Conservation (phyloP, 2,329 filamentous ascomycete genomes). For the Fusarium nodosum region DNA sequence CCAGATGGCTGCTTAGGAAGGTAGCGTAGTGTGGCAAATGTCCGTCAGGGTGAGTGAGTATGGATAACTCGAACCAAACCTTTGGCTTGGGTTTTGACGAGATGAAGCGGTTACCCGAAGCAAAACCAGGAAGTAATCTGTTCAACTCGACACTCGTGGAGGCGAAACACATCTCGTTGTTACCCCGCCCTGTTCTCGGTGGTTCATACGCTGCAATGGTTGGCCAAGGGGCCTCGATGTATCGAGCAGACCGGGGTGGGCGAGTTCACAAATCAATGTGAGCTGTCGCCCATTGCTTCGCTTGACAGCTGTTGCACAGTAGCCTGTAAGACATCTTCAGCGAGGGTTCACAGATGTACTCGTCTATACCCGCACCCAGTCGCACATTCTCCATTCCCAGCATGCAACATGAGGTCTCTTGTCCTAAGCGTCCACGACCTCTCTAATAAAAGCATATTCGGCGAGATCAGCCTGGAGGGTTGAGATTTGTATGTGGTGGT, state of each 20-base stretch:
- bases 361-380: slow-evolving; percentile 34
- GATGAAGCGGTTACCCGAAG: slow-evolving; percentile 38
- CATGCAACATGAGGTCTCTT: slow-evolving; percentile 22
- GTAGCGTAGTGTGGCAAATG: background rate
- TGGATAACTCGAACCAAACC: slow-evolving; percentile 12
- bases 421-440: slow-evolving; percentile 12
- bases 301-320: slow-evolving; percentile 45
- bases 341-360: slow-evolving; percentile 34
- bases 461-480: slow-evolving; percentile 18
- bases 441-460: slow-evolving; percentile 10
- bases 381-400: slow-evolving; percentile 16
- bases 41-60: background rate
- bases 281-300: slow-evolving; percentile 45
- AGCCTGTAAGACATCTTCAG: slow-evolving; percentile 41
- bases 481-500: slow-evolving; percentile 26
- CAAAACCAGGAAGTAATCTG: slow-evolving; percentile 33
- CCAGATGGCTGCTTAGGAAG: background rate
- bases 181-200: slow-evolving; percentile 34
- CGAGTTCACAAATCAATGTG: slow-evolving; percentile 25
- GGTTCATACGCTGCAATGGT: slow-evolving; percentile 14
- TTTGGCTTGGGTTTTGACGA: slow-evolving; percentile 27
- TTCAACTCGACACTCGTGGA: slow-evolving; percentile 42
- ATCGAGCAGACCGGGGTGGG: slow-evolving; percentile 16
- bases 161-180: slow-evolving; percentile 27
- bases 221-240: slow-evolving; percentile 9